Evolutionary conservation across 2,329 filamentous ascomycete genomes (phyloP).

Genomic region (Pyrenophora teres): DNA sequence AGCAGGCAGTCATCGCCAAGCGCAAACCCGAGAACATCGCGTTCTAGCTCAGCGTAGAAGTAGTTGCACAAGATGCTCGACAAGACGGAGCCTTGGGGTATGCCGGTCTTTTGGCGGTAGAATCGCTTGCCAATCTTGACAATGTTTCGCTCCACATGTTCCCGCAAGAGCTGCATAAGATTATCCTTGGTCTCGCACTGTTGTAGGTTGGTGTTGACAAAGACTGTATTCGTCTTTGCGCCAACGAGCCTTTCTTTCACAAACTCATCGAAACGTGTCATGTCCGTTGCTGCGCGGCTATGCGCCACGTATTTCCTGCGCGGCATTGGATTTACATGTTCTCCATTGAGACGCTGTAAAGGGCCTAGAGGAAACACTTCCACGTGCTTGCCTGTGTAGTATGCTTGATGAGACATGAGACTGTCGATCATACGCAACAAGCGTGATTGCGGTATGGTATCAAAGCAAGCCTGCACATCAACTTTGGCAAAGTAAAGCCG

Average conservation of each 20-base stretch:
- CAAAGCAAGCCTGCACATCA: slow-evolving; percentile 90
- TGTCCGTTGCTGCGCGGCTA: slow-evolving; percentile 38
- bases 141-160: slow-evolving; percentile 84
- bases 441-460: slow-evolving; percentile 85
- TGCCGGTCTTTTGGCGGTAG: slow-evolving; percentile 85
- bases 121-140: slow-evolving; percentile 87
- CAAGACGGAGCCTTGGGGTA: slow-evolving; percentile 89
- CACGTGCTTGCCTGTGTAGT: slow-evolving; percentile 74
- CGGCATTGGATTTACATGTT: slow-evolving; percentile 38
- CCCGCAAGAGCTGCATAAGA: slow-evolving; percentile 70
- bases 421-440: slow-evolving; percentile 69
- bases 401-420: slow-evolving; percentile 63
- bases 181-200: slow-evolving; percentile 61
- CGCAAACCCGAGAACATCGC: slow-evolving; percentile 70
- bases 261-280: slow-evolving; percentile 40
- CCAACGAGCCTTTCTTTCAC: slow-evolving; percentile 37
- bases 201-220: slow-evolving; percentile 70
- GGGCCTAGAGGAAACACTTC: slow-evolving; percentile 64
- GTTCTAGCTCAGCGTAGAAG: slow-evolving; percentile 90
- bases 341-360: slow-evolving; percentile 38
- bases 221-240: slow-evolving; percentile 67
- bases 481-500: slow-evolving; percentile 86
- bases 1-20: slow-evolving; percentile 65
- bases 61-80: slow-evolving; percentile 91
- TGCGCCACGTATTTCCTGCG: slow-evolving; percentile 50